Base-by-base conservation (phyloP, 2,329 filamentous ascomycete species). In the Colletotrichum salicis region DNA sequence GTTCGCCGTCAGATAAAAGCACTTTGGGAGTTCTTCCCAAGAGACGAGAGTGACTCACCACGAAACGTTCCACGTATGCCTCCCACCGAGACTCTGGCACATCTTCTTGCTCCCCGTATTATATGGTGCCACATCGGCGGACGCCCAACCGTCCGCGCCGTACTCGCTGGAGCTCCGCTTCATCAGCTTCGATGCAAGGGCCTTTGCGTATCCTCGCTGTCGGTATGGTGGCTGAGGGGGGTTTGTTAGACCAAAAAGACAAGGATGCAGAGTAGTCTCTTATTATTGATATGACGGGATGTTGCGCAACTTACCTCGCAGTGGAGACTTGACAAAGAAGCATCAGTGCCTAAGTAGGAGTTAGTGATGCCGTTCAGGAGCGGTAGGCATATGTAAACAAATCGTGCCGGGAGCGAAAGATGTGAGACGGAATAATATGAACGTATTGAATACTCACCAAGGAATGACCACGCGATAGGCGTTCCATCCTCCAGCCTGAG, bases 401-500 rank as follows among this genome's bases (percentile, higher is more conserved):
- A 19, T 45, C 8, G 4, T 19, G 37, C 5, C 37, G 37, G 37
- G 37, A 41, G 37, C 37, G 37, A 41, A 19, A 19, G 15, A 41
- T 19, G 15, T 8, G 19, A 19, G 15, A 41, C 15, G 37, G 37
- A 3, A 10, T 19, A 41, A 19, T 15, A 7, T 7, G 37, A 41
- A 41, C 37, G n/a, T 12, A 33, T 7, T 6, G 6, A 54, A 10
- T 3, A 59, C 74, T 35, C 67, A 84, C 86, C 85, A 5, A 89
- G 77, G 62, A 94, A 92, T 0, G 86, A 88, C 92, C 92, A 94
- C 0, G 91, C 89, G 5, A 93, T 81, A 0, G 87, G 85, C 1
- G 81, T 85, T 1, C 83, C 84, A 22, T 87, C 83, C 1, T 79
- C 76, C 0, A 83, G 77, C 64, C 86, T 85, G 24, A 90, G 80